Percentiles rank a stretch among this genome's conserved stretches.
Evolutionary conservation across 2,329 filamentous ascomycete genomes (phyloP).

Genomic region (Talaromyces sp.): DNA sequence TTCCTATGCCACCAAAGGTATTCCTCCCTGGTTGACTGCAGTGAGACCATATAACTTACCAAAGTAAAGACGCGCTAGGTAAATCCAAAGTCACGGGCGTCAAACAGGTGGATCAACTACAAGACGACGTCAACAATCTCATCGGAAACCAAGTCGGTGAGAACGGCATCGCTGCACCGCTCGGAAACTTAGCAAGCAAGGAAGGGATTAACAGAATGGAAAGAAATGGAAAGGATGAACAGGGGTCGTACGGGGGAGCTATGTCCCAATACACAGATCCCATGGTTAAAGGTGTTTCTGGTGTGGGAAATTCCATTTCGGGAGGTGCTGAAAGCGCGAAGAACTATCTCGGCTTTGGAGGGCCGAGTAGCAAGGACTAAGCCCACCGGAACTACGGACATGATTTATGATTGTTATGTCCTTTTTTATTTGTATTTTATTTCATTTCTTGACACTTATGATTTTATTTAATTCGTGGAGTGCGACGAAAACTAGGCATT

Average conservation of each 20-base stretch:
- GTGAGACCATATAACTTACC: neutral
- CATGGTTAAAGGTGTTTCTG: constrained; percentile 12
- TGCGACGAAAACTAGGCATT: neutral
- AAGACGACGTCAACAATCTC: constrained; percentile 47
- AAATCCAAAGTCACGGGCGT: constrained; percentile 50
- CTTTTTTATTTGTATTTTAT: neutral
- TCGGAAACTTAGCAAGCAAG: constrained; percentile 46
- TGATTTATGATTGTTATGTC: neutral
- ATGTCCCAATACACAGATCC: constrained; percentile 13
- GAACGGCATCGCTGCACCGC: constrained; percentile 46
- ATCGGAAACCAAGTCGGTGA: constrained; percentile 48
- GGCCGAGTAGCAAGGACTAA: neutral
- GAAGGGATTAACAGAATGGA: constrained; percentile 52
- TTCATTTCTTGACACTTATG: neutral
- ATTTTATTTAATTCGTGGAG: neutral
- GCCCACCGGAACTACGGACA: neutral
- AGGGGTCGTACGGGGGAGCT: constrained; percentile 35
- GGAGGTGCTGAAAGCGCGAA: constrained; percentile 10
- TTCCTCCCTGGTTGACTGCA: neutral
- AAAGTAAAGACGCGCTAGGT: constrained; percentile 41
- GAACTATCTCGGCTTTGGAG: constrained; percentile 3
- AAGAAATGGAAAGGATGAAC: constrained; percentile 50
- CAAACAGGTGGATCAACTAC: constrained; percentile 47
- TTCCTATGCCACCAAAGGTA: constrained; percentile 50
- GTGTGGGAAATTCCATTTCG: constrained; percentile 13